These are phyloP conservation scores for Talaromyces marneffei DNA, from an alignment of 2,329 filamentous ascomycete genomes.

Conservation along the genomic window DNA sequence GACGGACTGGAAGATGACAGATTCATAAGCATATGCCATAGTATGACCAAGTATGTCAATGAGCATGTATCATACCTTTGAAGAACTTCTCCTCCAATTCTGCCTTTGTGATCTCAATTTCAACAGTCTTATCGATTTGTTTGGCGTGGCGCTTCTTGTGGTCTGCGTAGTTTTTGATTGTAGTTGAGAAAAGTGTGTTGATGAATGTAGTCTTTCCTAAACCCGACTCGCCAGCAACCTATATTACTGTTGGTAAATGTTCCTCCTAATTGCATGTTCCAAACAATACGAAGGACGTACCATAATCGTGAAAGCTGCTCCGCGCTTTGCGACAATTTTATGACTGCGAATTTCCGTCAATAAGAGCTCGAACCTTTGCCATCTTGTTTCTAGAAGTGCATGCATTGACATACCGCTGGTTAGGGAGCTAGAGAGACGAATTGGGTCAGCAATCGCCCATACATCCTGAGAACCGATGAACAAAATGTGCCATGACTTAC, in stretches of 20 bases:
- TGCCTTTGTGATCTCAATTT: constrained; percentile 99
- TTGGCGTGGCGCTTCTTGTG: constrained; percentile 99
- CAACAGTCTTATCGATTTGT: constrained; percentile 99
- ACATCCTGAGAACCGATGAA: neutral
- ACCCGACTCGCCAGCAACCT: constrained; percentile 98
- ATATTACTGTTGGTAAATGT: constrained; percentile 13
- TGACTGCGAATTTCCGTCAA: constrained; percentile 45
- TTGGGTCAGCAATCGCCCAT: constrained; percentile 9
- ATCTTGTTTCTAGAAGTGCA: constrained; percentile 2
- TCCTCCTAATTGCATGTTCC: constrained; percentile 22
- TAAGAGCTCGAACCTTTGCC: constrained; percentile 5
- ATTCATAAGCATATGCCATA: neutral
- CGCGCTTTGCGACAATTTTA: constrained; percentile 73
- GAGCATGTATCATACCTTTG: constrained; percentile 65
- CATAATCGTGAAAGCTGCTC: constrained; percentile 99
- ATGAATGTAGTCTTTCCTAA: constrained; percentile 99
- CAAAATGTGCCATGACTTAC: constrained; percentile 43
- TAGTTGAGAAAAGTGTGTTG: constrained; percentile 99
- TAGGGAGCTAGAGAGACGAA: constrained; percentile 51
- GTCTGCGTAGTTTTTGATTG: constrained; percentile 99
- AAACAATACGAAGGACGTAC: constrained; percentile 48
- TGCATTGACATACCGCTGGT: constrained; percentile 57
- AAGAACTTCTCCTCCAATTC: constrained; percentile 99
- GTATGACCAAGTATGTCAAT: neutral
- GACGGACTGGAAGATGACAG: constrained; percentile 60